Evolutionary conservation across 2,329 filamentous ascomycete genomes (phyloP), one percentile per base, ranked within the genome.

Genomic region (Colletotrichum cordylinicola): DNA sequence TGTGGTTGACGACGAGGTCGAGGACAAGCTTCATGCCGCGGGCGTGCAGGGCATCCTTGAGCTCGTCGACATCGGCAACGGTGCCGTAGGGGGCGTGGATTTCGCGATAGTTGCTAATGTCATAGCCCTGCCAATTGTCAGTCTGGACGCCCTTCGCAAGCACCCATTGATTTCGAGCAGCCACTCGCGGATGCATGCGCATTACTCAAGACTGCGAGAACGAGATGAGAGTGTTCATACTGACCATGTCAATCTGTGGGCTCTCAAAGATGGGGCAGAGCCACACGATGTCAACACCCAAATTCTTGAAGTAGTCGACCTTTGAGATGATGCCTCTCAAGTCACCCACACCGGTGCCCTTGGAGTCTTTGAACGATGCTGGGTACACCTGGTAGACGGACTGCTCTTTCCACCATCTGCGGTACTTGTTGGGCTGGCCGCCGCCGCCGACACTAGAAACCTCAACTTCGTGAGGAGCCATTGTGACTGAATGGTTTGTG

Each of bases 1-100:
- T 95, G 81, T 96, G 94, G 77, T 95, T 95, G 69, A 95, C 90
- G 2, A 95, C 94, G 12, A 95, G 84, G 79, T 95, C 94, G 78
- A 95, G 89, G 27, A 95, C 88, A 13, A 95, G 85, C 81, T 92
- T 93, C 90, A 95, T 94, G 4, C 88, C 90, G 4, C 92, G 86
- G 37, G 88, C 82, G 75, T 95, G 92, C 31, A 91, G 89, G 29
- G 88, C 89, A 64, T 90, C 82, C 69, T 93, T 92, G 70, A 95
- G 83, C 2, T 85, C 82, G 66, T 95, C 92, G 27, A 95, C 90
- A 81, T 96, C 93, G 67, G 86, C 85, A 52, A 96, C 85, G 21
- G 91, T 91, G 18, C 94, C 94, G 77, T 94, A 95, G 18, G 88
- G 88, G 3, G 90, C 87, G 77, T 95, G 89, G 67, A 96, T 92